A percentile compares a stretch with the other conserved stretches of the same genome.
phyloP scores from a whole-genome alignment of 495 filamentous ascomycete species.

The Annulohypoxylon maeteangense region DNA sequence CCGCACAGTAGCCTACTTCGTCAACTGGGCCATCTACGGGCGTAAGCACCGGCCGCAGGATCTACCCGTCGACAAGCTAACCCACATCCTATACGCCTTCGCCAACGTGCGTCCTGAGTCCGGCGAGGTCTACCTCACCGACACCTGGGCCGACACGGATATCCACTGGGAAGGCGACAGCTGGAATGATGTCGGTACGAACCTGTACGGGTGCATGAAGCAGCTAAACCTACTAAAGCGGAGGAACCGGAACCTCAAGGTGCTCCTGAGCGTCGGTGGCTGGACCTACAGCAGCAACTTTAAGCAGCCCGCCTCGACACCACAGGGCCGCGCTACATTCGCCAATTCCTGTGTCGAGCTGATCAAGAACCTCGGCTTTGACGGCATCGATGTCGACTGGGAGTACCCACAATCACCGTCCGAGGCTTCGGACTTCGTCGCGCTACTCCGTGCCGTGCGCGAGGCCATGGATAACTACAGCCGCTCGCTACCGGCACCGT shows the following conservation, averaged over 20 bases:
- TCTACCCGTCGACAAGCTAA: constrained; percentile 85
- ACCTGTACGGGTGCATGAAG: constrained; percentile 92
- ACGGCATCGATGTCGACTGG: constrained; percentile 72
- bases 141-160: constrained; percentile 85
- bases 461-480: constrained; percentile 70
- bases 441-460: constrained; percentile 74
- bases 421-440: constrained; percentile 80
- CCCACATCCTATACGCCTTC: constrained; percentile 84
- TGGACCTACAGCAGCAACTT: constrained; percentile 97
- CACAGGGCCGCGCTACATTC: constrained; percentile 71
- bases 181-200: constrained; percentile 73
- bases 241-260: constrained; percentile 85
- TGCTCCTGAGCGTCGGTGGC: constrained; percentile 92
- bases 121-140: constrained; percentile 77
- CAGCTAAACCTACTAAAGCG: constrained; percentile 93
- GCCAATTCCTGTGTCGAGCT: constrained; percentile 74
- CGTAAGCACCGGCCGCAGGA: constrained; percentile 88
- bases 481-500: constrained; percentile 53
- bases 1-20: constrained; percentile 83
- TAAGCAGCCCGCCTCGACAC: constrained; percentile 72
- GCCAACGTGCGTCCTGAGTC: constrained; percentile 69
- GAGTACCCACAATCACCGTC: constrained; percentile 59
- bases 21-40: constrained; percentile 95
- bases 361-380: constrained; percentile 70
- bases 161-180: constrained; percentile 91